Conservation (phyloP, 805 yeast genomes). For the Zygoascus bituminiphila region DNA sequence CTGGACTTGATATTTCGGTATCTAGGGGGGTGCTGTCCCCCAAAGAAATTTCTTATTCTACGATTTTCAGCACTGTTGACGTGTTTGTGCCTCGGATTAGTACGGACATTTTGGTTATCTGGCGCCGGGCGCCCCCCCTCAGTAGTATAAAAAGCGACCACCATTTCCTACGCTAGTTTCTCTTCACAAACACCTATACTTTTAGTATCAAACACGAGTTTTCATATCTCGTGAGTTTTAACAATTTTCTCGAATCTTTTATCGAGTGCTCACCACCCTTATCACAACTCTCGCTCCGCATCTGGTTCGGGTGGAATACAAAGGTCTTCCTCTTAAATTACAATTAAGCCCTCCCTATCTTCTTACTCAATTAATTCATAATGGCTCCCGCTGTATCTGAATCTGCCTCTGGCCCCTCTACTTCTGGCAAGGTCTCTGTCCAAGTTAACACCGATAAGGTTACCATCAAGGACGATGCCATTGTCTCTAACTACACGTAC, state of each 20-base stretch:
- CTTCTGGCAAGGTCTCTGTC: constrained; percentile 38
- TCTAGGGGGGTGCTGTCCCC: too few relatives aligned
- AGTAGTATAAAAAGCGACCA: background rate
- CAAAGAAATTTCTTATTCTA: too few relatives aligned
- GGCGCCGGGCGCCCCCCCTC: background rate
- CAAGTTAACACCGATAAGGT: constrained; percentile 50
- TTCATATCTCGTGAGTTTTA: background rate
- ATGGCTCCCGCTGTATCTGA: constrained; percentile 19
- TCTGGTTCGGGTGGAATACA: constrained; percentile 36
- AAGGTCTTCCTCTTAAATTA: constrained; percentile 21
- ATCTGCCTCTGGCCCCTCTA: constrained; percentile 24
- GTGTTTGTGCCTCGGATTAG: background rate
- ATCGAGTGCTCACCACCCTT: constrained; percentile 38
- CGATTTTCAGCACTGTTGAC: too few relatives aligned
- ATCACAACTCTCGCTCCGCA: constrained; percentile 34
- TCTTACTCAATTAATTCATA: background rate
- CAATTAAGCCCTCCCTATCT: background rate
- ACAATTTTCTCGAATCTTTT: constrained; percentile 36
- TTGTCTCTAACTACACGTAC: constrained; percentile 54
- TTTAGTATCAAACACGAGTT: background rate
- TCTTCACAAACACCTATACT: background rate
- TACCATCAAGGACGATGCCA: constrained; percentile 40
- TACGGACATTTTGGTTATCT: background rate
- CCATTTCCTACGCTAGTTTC: background rate
- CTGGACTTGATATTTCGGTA: too few relatives aligned